Evolutionary conservation across 179 eudicot genomes (phyloP).

Genomic region (Heliamphora pulchella): DNA sequence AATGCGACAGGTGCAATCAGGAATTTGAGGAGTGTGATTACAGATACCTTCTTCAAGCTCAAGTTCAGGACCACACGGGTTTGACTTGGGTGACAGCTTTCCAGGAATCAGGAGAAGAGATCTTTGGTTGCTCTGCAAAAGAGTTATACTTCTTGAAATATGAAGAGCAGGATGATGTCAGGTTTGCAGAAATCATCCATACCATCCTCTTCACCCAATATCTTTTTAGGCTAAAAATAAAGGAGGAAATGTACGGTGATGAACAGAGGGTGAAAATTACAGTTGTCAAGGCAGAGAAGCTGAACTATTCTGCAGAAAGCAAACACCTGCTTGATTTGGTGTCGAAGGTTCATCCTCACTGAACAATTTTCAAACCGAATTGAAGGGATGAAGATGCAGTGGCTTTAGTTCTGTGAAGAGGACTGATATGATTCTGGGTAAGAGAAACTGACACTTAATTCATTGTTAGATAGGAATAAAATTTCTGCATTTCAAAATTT

Average conservation of each 20-base stretch:
- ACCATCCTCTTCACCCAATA: conserved; percentile 46
- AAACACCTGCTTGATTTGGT: conserved; percentile 50
- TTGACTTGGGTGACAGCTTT: conserved; percentile 90
- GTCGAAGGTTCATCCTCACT: conserved; percentile 15
- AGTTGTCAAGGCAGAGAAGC: conserved; percentile 70
- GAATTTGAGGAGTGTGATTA: conserved; percentile 97
- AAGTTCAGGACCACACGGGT: conserved; percentile 84
- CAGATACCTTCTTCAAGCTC: conserved; percentile 89
- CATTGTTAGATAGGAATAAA: background rate
- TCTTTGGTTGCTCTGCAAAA: conserved; percentile 80
- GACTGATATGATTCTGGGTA: background rate
- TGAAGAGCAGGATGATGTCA: conserved; percentile 51
- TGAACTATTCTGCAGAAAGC: conserved; percentile 54
- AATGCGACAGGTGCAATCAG: conserved; percentile 89
- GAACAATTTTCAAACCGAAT: conserved; percentile 5
- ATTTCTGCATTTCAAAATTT: background rate
- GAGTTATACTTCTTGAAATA: conserved; percentile 62
- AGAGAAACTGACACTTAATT: background rate
- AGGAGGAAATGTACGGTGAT: conserved; percentile 87
- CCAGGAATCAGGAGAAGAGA: conserved; percentile 86
- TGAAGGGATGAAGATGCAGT: background rate
- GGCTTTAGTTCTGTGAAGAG: background rate
- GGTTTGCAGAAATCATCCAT: conserved; percentile 47
- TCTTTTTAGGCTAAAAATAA: conserved; percentile 69
- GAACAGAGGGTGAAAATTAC: conserved; percentile 87